These are phyloP conservation scores for Pholiota conissans DNA, from an alignment of 768 basidiomycete genomes.

Conservation along the genomic window DNA sequence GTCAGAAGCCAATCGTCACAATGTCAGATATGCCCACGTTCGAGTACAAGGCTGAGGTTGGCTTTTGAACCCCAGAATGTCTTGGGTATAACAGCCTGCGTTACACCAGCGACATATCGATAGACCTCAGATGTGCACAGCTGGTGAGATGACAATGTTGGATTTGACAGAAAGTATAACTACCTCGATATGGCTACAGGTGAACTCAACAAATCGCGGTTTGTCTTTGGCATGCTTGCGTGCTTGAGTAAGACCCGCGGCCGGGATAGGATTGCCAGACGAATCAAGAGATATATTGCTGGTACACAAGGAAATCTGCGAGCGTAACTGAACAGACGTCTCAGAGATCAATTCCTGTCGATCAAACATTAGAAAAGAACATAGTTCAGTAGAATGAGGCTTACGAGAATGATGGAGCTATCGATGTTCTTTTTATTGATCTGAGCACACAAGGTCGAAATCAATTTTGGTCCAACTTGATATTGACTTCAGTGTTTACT, in stretches of 20 bases:
- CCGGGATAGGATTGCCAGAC: conserved; percentile 42
- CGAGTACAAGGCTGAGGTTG: conserved; percentile 62
- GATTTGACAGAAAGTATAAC: too few species aligned
- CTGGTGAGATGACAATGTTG: too few species aligned
- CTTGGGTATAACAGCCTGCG: conserved; percentile 70
- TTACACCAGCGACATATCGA: conserved; percentile 61
- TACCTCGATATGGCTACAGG: conserved; percentile 67
- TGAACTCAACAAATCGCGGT: conserved; percentile 79
- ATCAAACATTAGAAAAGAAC: conserved; percentile 3
- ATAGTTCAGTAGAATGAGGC: not conserved
- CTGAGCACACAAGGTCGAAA: conserved; percentile 34
- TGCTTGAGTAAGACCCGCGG: conserved; percentile 49
- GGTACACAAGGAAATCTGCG: conserved; percentile 44
- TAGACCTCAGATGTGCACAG: conserved; percentile 77
- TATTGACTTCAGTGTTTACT: not conserved
- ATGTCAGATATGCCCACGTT: conserved; percentile 37
- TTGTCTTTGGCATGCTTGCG: conserved; percentile 48
- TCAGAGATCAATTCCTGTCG: conserved; percentile 77
- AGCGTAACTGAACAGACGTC: conserved; percentile 50
- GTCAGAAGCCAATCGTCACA: not conserved
- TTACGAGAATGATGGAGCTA: conserved; percentile 63
- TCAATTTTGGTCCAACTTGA: not conserved
- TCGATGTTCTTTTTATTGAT: conserved; percentile 47
- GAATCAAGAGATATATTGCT: conserved; percentile 55
- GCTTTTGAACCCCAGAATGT: conserved; percentile 73